These are phyloP conservation scores for Pyrrhoderma lamaoense DNA, from an alignment of 1,284 basidiomycete genomes.

Conservation along the genomic window DNA sequence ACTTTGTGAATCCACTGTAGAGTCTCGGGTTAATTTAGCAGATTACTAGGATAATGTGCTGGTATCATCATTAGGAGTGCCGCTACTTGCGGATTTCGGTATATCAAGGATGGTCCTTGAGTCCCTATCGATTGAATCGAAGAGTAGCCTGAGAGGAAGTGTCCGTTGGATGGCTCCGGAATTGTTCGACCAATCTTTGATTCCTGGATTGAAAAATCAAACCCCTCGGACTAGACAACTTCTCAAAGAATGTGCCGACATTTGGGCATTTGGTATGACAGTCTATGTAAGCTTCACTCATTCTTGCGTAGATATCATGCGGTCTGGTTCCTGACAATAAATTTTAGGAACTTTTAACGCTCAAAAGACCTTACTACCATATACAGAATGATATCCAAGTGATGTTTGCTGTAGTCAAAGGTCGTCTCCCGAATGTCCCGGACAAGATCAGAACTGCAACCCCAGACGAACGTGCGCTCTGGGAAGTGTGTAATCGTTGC, in stretches of 20 bases:
- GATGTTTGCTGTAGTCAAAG: neutral
- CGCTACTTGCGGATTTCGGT: conserved; percentile 7
- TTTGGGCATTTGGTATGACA: conserved; percentile 15
- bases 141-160: neutral
- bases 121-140: neutral
- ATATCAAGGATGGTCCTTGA: conserved; percentile 2
- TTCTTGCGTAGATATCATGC: too few species aligned
- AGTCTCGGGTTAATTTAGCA: neutral
- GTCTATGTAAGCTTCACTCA: conserved; percentile 1
- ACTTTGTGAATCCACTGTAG: neutral
- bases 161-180: conserved; percentile 3
- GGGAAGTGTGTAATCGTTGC: too few species aligned
- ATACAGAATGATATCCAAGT: conserved; percentile 6
- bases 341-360: conserved; percentile 4
- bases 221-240: neutral
- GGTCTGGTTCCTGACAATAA: neutral
- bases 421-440: neutral
- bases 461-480: too few species aligned
- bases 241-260: conserved; percentile 2
- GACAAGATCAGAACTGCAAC: too few species aligned
- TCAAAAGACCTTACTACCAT: neutral
- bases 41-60: conserved; percentile 10
- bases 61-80: neutral
- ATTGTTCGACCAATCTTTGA: neutral
- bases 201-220: neutral